These are phyloP conservation scores for Trichocladium antarcticum DNA, from an alignment of 495 filamentous ascomycete species.

Conservation along the genomic window DNA sequence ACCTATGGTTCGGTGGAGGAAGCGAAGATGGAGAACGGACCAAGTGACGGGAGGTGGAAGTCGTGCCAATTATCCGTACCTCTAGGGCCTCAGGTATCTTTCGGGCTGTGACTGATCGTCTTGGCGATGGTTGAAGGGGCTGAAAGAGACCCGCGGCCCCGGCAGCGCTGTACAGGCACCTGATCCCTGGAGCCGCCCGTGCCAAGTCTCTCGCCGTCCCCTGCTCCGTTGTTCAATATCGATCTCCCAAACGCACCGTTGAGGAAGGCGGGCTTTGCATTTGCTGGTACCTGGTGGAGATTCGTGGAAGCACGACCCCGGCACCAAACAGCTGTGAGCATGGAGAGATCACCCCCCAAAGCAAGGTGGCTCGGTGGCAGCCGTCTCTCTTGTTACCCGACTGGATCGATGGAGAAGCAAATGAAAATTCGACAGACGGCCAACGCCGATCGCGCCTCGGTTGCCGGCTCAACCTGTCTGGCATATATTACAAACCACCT, in stretches of 20 bases:
- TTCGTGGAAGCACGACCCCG: too few species aligned
- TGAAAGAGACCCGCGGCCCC: constrained; percentile 9
- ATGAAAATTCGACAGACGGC: too few species aligned
- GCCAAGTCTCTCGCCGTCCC: background rate
- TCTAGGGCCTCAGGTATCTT: background rate
- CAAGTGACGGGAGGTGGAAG: constrained; percentile 12
- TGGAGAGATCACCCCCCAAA: too few species aligned
- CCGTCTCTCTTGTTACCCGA: constrained; percentile 10
- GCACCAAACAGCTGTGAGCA: too few species aligned
- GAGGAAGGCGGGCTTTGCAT: background rate
- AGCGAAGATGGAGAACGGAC: constrained; percentile 8
- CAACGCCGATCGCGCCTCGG: too few species aligned
- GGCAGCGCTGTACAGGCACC: constrained; percentile 4
- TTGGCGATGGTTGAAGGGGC: constrained; percentile 15
- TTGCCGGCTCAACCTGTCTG: constrained; percentile 5
- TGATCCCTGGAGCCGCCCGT: constrained; percentile 16
- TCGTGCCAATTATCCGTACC: constrained; percentile 8
- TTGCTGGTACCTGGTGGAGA: background rate
- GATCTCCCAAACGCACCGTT: background rate
- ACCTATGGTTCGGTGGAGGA: background rate
- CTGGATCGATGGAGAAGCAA: too few species aligned
- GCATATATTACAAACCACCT: constrained; percentile 1
- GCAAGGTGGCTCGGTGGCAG: background rate
- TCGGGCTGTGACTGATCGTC: background rate
- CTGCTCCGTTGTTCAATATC: background rate